A percentile compares a stretch with the other conserved stretches of the same genome.
These are phyloP conservation scores for Mortierella sp. DNA, from an alignment of 371 early-diverging fungal species.

Conservation along the genomic window DNA sequence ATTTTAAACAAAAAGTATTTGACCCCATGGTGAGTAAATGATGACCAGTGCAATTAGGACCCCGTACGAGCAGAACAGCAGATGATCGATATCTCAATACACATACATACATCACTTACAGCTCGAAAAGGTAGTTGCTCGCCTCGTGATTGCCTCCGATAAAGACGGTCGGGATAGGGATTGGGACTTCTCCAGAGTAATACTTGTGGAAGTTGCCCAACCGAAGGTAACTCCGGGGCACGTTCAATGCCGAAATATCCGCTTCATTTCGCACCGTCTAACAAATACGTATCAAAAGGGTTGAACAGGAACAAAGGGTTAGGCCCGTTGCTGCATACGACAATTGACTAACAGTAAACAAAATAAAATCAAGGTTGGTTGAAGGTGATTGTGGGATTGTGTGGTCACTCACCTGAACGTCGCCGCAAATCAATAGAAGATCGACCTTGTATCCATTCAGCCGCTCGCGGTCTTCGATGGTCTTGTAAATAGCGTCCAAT, in stretches of 20 bases:
- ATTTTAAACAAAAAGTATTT: neutral
- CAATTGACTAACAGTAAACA: too few relatives aligned
- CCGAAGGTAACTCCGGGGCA: conserved; percentile 85
- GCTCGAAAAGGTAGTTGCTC: conserved; percentile 92
- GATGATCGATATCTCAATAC: too few relatives aligned
- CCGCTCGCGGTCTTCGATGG: conserved; percentile 73
- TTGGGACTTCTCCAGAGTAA: conserved; percentile 85
- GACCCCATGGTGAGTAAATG: neutral
- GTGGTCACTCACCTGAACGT: conserved; percentile 83
- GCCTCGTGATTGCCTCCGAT: conserved; percentile 99
- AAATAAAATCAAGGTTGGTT: neutral
- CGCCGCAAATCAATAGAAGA: conserved; percentile 96
- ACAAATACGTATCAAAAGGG: neutral
- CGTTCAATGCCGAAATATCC: conserved; percentile 86
- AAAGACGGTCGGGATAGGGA: conserved; percentile 93
- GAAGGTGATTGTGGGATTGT: neutral
- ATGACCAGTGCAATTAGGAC: too few relatives aligned
- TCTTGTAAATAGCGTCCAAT: conserved; percentile 88
- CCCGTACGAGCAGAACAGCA: neutral
- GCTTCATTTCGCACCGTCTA: conserved; percentile 88
- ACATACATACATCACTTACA: conserved; percentile 65
- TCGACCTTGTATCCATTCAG: conserved; percentile 77
- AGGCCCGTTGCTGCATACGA: neutral
- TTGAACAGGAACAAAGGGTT: neutral
- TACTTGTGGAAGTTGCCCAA: conserved; percentile 94